Evolutionary conservation across 805 yeast species (phyloP).

Genomic region (Starmerella davenportii): DNA sequence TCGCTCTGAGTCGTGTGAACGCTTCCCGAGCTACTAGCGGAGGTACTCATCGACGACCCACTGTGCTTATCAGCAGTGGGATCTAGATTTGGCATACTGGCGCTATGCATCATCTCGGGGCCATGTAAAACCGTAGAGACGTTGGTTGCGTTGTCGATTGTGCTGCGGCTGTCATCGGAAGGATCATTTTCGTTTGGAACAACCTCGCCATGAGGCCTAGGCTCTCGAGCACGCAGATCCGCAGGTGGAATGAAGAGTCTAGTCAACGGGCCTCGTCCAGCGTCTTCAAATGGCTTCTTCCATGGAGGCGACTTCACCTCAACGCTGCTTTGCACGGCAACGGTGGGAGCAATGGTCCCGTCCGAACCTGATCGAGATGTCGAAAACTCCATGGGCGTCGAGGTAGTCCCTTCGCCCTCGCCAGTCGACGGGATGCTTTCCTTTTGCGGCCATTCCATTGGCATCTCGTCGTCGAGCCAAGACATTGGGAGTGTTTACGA

Average conservation of each 20-base stretch:
- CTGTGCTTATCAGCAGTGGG: too few relatives aligned
- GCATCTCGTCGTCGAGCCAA: constrained; percentile 14
- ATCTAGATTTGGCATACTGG: too few relatives aligned
- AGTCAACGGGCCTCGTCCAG: neutral
- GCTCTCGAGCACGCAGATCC: too few relatives aligned
- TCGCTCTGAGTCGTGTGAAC: neutral
- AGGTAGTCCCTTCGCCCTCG: neutral
- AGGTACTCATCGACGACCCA: neutral
- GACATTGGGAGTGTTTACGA: too few relatives aligned
- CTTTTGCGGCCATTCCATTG: constrained; percentile 13
- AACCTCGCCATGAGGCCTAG: too few relatives aligned
- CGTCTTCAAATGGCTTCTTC: constrained; percentile 8
- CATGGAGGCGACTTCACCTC: constrained; percentile 8
- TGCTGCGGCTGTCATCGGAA: too few relatives aligned
- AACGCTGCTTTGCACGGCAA: constrained; percentile 9
- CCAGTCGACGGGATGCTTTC: neutral
- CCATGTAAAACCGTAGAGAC: too few relatives aligned
- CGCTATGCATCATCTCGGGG: too few relatives aligned
- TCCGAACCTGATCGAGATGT: constrained; percentile 7
- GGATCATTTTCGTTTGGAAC: too few relatives aligned
- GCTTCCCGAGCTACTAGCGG: neutral
- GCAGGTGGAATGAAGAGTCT: neutral
- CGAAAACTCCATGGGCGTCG: constrained; percentile 3
- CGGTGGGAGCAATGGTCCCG: constrained; percentile 10
- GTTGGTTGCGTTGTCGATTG: too few relatives aligned